Evolutionary conservation across 495 filamentous ascomycete genomes (phyloP), one percentile per base, ranked within the genome.

Genomic region (Amphirosellinia nigrospora): DNA sequence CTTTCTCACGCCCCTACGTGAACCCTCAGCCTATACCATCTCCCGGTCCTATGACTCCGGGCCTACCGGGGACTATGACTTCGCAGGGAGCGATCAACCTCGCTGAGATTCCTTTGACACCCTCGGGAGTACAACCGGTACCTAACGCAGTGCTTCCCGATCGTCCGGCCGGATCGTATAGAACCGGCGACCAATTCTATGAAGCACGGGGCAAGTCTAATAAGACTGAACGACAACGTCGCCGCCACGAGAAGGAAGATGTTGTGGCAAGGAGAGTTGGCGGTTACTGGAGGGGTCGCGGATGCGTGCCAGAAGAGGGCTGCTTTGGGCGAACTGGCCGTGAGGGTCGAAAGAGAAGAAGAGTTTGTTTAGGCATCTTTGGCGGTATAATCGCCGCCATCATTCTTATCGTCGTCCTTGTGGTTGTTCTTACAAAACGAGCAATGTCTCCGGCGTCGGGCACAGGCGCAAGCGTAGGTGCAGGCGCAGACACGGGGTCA

Each of bases 181-280:
- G 77, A 7, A 72, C 82, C 1, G 77, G 76, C 3, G 75, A 79
- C 36, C 79, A 83, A 53, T 80, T 80, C 41, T 70, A 72, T n/a
- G 66, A 74, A 43, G 76, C 74, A 3, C 65, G 67, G 23, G 81
- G 82, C 11, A 69, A 56, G 15, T 75, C 70, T 11, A 76, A 80
- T 28, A 78, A 81, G 70, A 75, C 79, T 71, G 74, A 89, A 70
- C 81, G 82, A 23, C 85, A 89, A 69, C 78, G 85, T 59, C 82
- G 82, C 39, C 83, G 88, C 36, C 84, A 86, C 59, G 91, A 91
- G 75, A 89, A 88, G 68, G 88, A 92, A 76, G 90, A 92, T 21
- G 82, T 80, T 4, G 71, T 85, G 8, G 86, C 84, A 5, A 83
- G 79, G 66, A 89, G 86, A 71, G 74, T 81, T 5, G 87, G 89